Evolutionary conservation across 805 yeast genomes (phyloP).

Genomic region (Saccharomyces paradoxus): DNA sequence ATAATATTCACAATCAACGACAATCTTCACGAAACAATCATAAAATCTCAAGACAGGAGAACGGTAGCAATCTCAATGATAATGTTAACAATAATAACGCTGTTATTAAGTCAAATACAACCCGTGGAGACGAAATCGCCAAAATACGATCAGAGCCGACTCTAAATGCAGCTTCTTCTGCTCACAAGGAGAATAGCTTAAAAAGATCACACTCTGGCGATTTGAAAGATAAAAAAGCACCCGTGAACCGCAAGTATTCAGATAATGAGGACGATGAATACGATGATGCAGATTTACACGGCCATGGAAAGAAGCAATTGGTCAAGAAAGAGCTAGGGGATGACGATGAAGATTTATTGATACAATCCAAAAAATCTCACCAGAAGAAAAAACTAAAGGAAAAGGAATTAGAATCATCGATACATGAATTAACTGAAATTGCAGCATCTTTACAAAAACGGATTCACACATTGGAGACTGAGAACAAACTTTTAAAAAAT

Average conservation of each 20-base stretch:
- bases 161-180: background rate
- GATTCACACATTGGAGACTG: conserved; percentile 85
- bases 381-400: conserved; percentile 81
- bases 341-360: background rate
- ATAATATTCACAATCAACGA: background rate
- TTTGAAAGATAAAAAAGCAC: background rate
- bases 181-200: background rate
- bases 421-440: conserved; percentile 63
- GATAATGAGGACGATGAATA: background rate
- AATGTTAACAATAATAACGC: background rate
- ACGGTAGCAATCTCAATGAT: background rate
- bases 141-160: background rate
- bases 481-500: conserved; percentile 74
- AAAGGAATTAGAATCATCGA: conserved; percentile 76
- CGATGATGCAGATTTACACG: background rate
- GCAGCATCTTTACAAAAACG: conserved; percentile 60
- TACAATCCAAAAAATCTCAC: conserved; percentile 8
- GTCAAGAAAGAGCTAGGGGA: background rate
- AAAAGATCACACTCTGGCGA: background rate
- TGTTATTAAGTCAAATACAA: background rate
- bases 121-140: background rate
- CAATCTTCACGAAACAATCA: background rate
- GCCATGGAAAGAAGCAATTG: background rate
- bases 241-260: background rate
- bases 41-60: background rate